A percentile compares a stretch with the other conserved stretches of the same genome.
Evolutionary conservation across 1,139 yeast species (phyloP).

Genomic region (Saccharomycopsis crataegensis): DNA sequence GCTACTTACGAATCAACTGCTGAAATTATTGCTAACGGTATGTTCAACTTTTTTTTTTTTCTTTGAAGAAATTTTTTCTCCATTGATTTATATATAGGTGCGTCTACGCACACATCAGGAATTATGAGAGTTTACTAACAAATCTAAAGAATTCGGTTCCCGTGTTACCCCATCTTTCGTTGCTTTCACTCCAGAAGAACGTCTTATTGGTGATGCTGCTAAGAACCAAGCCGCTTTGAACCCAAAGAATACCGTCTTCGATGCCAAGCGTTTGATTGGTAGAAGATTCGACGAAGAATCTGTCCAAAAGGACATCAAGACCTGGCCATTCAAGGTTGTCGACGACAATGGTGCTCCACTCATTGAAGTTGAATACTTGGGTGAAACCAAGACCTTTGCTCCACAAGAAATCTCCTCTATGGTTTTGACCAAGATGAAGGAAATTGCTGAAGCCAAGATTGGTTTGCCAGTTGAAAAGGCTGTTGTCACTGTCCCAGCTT

Average conservation of each 20-base stretch:
- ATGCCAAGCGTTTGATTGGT: constrained; percentile 97
- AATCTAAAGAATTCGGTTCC: constrained; percentile 71
- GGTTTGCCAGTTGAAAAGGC: constrained; percentile 93
- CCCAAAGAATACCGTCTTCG: constrained; percentile 95
- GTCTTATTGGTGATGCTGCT: constrained; percentile 98
- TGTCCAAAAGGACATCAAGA: constrained; percentile 92
- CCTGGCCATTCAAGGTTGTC: constrained; percentile 94
- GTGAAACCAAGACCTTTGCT: constrained; percentile 88
- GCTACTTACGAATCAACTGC: constrained; percentile 88
- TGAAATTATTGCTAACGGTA: constrained; percentile 88
- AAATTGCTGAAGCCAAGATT: constrained; percentile 92
- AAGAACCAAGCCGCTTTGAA: constrained; percentile 98
- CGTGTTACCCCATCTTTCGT: constrained; percentile 98
- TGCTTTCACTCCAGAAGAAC: constrained; percentile 95
- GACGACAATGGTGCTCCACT: constrained; percentile 82
- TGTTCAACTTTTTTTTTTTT: no score
- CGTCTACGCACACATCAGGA: no score
- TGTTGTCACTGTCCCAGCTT: constrained; percentile 94
- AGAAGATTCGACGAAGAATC: constrained; percentile 86
- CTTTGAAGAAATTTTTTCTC: no score
- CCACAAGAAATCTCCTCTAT: constrained; percentile 97
- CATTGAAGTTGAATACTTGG: constrained; percentile 90
- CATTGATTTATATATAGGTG: no score
- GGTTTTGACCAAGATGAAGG: constrained; percentile 97
- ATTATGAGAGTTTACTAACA: no score